A percentile compares a stretch with the other conserved stretches of the same genome.
phyloP scores from a whole-genome alignment of 352 stramenopile genomes.

The Globisporangium heterothallicum region DNA sequence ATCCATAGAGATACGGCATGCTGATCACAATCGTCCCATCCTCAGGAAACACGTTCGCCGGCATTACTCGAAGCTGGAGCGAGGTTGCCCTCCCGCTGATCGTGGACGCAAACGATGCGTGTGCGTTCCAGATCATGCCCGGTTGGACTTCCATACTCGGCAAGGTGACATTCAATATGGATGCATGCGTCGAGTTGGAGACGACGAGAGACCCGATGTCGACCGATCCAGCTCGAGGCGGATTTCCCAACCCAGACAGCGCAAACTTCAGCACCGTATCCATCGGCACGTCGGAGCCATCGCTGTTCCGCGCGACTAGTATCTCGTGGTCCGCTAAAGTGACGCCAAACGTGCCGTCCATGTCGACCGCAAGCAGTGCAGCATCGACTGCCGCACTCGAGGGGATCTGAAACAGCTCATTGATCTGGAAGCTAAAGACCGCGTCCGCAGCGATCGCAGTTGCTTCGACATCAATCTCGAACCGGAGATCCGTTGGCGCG shows the following conservation, averaged over 20 bases:
- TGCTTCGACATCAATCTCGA: constrained; percentile 22
- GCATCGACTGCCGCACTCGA: constrained; percentile 17
- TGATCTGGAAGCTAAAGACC: constrained; percentile 24
- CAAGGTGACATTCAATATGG: constrained; percentile 6
- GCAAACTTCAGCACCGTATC: constrained; percentile 8
- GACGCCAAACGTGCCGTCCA: constrained; percentile 25
- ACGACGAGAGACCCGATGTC: constrained; percentile 18
- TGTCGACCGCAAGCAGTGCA: constrained; percentile 4
- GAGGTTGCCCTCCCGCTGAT: constrained; percentile 36
- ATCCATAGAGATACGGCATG: constrained; percentile 45
- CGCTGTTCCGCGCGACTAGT: constrained; percentile 16
- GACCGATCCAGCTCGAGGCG: constrained; percentile 6
- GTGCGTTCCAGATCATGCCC: constrained; percentile 21
- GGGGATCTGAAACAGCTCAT: constrained; percentile 18
- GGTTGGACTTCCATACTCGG: constrained; percentile 20
- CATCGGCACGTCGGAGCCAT: constrained; percentile 5
- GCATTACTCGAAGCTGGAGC: constrained; percentile 24
- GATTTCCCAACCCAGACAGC: constrained; percentile 12
- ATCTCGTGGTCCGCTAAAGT: constrained; percentile 15
- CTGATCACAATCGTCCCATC: constrained; percentile 38
- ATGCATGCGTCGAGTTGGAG: constrained; percentile 11
- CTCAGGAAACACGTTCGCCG: constrained; percentile 26
- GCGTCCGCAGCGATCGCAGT: constrained; percentile 21
- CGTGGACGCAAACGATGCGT: constrained; percentile 13
- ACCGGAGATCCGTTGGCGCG: constrained; percentile 11